phyloP scores from a whole-genome alignment of 257 asterid species.

The Datura wrightii region DNA sequence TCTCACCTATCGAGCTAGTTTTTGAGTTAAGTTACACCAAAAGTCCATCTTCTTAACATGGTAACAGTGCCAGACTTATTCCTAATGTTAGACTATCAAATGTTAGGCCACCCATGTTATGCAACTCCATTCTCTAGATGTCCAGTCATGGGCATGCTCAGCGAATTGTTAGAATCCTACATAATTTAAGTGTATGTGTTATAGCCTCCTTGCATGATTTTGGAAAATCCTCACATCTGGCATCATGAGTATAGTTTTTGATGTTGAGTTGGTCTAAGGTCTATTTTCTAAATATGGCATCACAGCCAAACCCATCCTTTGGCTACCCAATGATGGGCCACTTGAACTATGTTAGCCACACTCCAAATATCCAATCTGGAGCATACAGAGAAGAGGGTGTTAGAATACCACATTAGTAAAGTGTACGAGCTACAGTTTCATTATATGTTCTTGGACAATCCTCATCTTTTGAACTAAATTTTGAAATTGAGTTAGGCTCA shows the following conservation, averaged over 20 bases:
- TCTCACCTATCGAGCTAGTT: neutral
- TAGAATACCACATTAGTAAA: neutral
- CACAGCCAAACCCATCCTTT: neutral
- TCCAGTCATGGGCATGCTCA: neutral
- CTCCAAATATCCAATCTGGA: neutral
- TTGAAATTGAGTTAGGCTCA: neutral
- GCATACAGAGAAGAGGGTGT: neutral
- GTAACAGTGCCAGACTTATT: neutral
- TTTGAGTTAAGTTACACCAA: neutral
- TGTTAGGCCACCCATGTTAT: neutral
- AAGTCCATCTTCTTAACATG: neutral
- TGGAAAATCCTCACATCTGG: neutral
- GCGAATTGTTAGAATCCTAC: neutral
- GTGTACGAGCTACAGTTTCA: neutral
- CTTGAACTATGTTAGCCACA: neutral
- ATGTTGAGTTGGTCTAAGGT: neutral
- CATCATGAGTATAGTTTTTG: neutral
- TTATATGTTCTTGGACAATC: neutral
- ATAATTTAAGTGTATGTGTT: neutral
- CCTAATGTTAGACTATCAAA: neutral
- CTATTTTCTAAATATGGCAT: neutral
- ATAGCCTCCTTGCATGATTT: constrained; percentile 7
- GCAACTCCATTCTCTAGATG: constrained; percentile 4
- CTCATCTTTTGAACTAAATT: neutral
- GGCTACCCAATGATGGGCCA: neutral